These are phyloP conservation scores for Lagenaria siceraria DNA, from an alignment of 306 rosid genomes.

Conservation along the genomic window DNA sequence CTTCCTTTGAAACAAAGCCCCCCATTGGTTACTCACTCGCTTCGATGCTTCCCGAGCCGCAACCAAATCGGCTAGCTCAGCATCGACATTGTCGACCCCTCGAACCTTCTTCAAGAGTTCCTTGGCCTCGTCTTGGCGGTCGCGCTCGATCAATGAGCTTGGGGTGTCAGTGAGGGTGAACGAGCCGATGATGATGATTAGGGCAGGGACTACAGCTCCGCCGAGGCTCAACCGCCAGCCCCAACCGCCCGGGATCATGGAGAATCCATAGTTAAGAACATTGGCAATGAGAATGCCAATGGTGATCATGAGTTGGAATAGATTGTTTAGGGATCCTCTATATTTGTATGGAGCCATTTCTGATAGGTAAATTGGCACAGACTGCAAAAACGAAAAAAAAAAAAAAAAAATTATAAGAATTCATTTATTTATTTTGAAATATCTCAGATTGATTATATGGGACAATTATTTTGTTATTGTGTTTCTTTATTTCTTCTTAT, in stretches of 20 bases:
- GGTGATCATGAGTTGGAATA: conserved; percentile 69
- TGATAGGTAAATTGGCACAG: conserved; percentile 72
- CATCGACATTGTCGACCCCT: conserved; percentile 33
- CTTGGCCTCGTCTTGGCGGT: conserved; percentile 26
- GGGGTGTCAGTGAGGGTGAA: conserved; percentile 63
- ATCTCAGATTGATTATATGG: too few relatives aligned
- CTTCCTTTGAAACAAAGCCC: conserved; percentile 27
- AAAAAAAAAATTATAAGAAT: too few relatives aligned
- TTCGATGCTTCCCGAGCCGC: conserved; percentile 44
- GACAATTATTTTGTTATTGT: too few relatives aligned
- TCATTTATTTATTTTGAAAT: too few relatives aligned
- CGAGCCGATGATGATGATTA: conserved; percentile 42
- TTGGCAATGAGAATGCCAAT: conserved; percentile 57
- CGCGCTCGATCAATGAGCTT: conserved; percentile 53
- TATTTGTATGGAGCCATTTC: conserved; percentile 60
- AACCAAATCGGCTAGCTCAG: conserved; percentile 41
- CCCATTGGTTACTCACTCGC: conserved; percentile 45
- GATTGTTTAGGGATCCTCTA: conserved; percentile 56
- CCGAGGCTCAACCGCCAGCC: conserved; percentile 83
- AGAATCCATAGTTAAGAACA: conserved; percentile 43
- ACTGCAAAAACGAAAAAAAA: conserved; percentile 28
- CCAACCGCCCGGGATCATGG: conserved; percentile 37
- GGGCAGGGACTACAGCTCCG: conserved; percentile 56
- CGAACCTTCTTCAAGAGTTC: conserved; percentile 34
- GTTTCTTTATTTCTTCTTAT: too few relatives aligned